Evolutionary conservation across 768 basidiomycete genomes (phyloP), one percentile per base, ranked within the genome.

Genomic region (Termitomyces sp.): DNA sequence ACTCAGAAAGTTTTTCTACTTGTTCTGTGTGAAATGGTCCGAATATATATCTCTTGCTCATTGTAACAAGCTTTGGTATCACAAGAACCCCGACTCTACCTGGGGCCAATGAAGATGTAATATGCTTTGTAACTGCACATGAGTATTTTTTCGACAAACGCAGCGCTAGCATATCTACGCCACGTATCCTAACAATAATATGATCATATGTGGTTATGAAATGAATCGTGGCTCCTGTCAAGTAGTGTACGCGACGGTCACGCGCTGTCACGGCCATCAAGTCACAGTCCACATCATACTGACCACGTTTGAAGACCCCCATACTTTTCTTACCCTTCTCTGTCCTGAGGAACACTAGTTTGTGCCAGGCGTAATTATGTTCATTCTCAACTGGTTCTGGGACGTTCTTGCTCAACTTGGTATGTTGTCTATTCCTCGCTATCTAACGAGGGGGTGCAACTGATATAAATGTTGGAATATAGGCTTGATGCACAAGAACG

Each of bases 401-500:
- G 95, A 98, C 69, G 78, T 98, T 58, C 89, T 98, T 65, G 83
- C 93, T 47, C 86, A 90, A 69, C 89, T 98, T 43, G 96, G 96
- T 98, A 70, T 56, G 84, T 73, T 39, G 3, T 54, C 39, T 19
- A 16, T n/a, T n/a, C 9, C 21, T 35, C 47, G 42, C 50, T 42
- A 19, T 16, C 19, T 10, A 12, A 9, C n/a, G 35, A 34, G 34
- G 21, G n/a, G 30, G n/a, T 23, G 27, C 39, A 34, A 25, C 35
- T 55, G 5, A 56, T 10, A 16, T 14, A 27, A 40, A 7, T 30
- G 39, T 43, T 32, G 27, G 17, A 28, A 19, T 19, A 35, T 61
- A 95, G 94, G 94, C 62, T 80, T 96, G 65, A 67, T 88, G 76
- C 91, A 94, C 80, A 97, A 99, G 89, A 98, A 97, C 70, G 97